Evolutionary conservation across 768 basidiomycete genomes (phyloP).

Genomic region (Suillus cothurnatus): DNA sequence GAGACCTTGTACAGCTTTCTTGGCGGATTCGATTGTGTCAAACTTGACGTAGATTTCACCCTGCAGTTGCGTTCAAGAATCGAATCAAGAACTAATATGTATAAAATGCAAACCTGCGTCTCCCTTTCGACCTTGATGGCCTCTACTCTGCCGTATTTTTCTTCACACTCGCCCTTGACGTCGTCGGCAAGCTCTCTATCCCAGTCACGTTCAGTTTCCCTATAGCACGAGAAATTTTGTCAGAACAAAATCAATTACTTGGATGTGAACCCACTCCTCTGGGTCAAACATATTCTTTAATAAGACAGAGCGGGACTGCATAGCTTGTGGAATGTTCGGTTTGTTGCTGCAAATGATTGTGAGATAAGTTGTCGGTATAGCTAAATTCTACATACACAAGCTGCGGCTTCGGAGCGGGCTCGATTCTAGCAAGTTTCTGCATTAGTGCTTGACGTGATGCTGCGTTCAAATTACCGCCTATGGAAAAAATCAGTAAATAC

Average conservation of each 20-base stretch:
- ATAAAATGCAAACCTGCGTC: conserved; percentile 67
- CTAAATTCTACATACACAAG: conserved; percentile 52
- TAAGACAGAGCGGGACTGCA: conserved; percentile 88
- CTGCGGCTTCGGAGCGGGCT: conserved; percentile 60
- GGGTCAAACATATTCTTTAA: conserved; percentile 97
- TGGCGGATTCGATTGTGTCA: conserved; percentile 73
- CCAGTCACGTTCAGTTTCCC: conserved; percentile 96
- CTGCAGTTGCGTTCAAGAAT: conserved; percentile 42
- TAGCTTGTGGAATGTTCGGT: conserved; percentile 79
- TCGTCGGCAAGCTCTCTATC: conserved; percentile 95
- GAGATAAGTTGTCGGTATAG: conserved; percentile 18
- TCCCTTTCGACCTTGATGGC: conserved; percentile 94
- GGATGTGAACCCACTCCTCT: conserved; percentile 71
- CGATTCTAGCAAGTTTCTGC: conserved; percentile 99
- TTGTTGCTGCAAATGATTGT: conserved; percentile 50
- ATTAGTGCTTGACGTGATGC: conserved; percentile 99
- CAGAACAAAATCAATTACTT: conserved; percentile 3
- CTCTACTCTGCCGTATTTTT: conserved; percentile 85
- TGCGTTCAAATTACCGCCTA: conserved; percentile 97
- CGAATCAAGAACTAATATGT: background rate
- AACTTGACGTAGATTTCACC: conserved; percentile 99
- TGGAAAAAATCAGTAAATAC: conserved; percentile 15
- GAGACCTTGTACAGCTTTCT: conserved; percentile 83
- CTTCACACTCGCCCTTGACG: conserved; percentile 91
- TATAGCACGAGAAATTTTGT: conserved; percentile 33